These are phyloP conservation scores for Diaporthe helianthi DNA, from an alignment of 2,329 filamentous ascomycete species.

Conservation along the genomic window DNA sequence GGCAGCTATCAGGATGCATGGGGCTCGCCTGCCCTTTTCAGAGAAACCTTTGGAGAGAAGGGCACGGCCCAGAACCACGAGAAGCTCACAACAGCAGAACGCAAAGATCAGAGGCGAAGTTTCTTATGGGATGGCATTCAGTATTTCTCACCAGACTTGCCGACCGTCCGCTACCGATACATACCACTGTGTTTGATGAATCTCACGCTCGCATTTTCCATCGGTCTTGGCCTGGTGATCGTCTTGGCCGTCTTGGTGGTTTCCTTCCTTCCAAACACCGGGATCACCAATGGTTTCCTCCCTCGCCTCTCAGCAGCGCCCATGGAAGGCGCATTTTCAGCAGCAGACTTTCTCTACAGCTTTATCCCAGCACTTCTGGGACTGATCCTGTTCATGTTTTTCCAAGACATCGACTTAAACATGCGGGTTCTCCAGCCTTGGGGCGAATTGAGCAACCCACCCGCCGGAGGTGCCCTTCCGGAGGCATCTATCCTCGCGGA, in stretches of 20 bases:
- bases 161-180: slow-evolving; percentile 67
- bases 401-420: slow-evolving; percentile 71
- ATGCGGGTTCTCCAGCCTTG: slow-evolving; percentile 74
- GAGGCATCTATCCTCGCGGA: slow-evolving; percentile 71
- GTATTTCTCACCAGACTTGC: slow-evolving; percentile 54
- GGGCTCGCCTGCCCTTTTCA: slow-evolving; percentile 27
- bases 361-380: slow-evolving; percentile 76
- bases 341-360: slow-evolving; percentile 86
- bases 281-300: slow-evolving; percentile 73
- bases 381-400: slow-evolving; percentile 69
- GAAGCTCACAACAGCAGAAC: slow-evolving; percentile 29
- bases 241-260: slow-evolving; percentile 76
- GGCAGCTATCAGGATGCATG: slow-evolving; percentile 34
- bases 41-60: slow-evolving; percentile 23
- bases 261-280: slow-evolving; percentile 75
- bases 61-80: slow-evolving; percentile 16
- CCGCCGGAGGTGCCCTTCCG: slow-evolving; percentile 65
- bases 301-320: slow-evolving; percentile 71
- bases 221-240: slow-evolving; percentile 65
- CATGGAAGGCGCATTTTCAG: slow-evolving; percentile 72
- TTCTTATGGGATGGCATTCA: slow-evolving; percentile 39
- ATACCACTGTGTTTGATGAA: slow-evolving; percentile 80
- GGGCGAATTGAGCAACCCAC: slow-evolving; percentile 61
- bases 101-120: slow-evolving; percentile 34
- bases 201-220: slow-evolving; percentile 69